Base-by-base conservation (phyloP, 2,329 filamentous ascomycete species). In the Lecanosticta acicola region DNA sequence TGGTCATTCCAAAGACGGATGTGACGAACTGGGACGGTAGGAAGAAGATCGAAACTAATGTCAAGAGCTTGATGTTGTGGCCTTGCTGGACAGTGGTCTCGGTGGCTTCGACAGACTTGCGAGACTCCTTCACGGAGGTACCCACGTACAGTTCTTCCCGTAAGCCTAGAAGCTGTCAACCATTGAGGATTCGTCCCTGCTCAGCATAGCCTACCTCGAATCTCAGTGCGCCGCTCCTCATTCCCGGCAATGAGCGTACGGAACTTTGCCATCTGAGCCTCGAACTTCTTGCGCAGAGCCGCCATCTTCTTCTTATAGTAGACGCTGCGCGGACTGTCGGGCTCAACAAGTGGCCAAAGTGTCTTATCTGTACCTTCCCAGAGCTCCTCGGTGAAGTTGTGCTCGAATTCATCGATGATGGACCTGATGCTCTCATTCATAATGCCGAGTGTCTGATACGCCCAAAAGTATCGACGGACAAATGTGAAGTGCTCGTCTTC, bases 81-180 rank as follows among this genome's bases (percentile, higher is more conserved):
- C 80, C 79, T 59, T 83, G 79, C 45, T 74, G 66, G 16, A 76
- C 71, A 0, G 73, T 74, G 10, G 74, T 73, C 37, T 70, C 69
- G 1, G 71, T 67, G 39, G 72, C 60, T 47, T 82, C 78, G 29
- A 84, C 79, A 13, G 76, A 78, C 53, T 79, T 74, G 11, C 79
- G 66, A 33, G 72, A 76, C 59, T 83, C 79, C 55, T 79, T 75
- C 45, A 84, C 80, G 2, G 71, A 74, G n/a, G 79, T 82, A 2
- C 80, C 80, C 29, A 70, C 76, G 61, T 83, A 83, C 0, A 83
- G 70, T 59, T 83, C 79, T 48, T 83, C 79, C 42, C 79, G 67
- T 47, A 83, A 59, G 3, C 72, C 75, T 29, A 11, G 7, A 7
- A 11, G 24, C 5, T 5, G 24, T 29, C 7, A 29, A 11, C 24